Evolutionary conservation across 495 filamentous ascomycete species (phyloP), one percentile per base, ranked within the genome.

Genomic region (Trichoderma gamsii): DNA sequence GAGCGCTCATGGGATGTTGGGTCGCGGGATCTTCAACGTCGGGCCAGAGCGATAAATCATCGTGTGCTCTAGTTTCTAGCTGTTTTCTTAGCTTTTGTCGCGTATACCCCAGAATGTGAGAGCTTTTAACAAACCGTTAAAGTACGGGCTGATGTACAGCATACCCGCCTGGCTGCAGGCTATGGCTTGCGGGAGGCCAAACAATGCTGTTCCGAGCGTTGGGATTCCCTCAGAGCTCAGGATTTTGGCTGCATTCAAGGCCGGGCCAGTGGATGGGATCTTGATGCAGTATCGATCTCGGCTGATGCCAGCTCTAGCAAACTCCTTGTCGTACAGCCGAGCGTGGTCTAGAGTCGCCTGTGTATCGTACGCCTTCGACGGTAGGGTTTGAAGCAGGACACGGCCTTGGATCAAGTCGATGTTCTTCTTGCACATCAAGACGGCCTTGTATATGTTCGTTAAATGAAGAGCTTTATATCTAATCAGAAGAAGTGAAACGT

Each of bases 341-440:
- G 75, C 78, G 68, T 80, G 78, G 29, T 73, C 75, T 21, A 82
- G 71, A 32, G 76, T 77, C 25, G 73, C 73, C 52, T 73, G 71
- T n/a, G 70, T 72, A 64, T 73, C 69, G 70, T 82, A 82, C 32
- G 77, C 80, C 32, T 77, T 69, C 1, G 74, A 77, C 11, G 78
- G 78, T 12, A 75, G 72, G 21, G 73, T 75, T 68, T 82, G 79
- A 11, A 81, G 71, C 18, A 82, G 70, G 29, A 79, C 76, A 16
- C 78, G 78, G 63, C 78, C 79, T 56, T 70, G 67, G 59, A 82
- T 79, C 64, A 73, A 71, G 69, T 77, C 75, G 63, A 82, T 79
- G 64, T 78, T 80, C 63, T 75, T 75, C 69, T 75, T 77, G 71
- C 77, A 80, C 71, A 82, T 72, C 59, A 80, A 73, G 56, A 76